Percentiles rank a stretch among this genome's conserved stretches.
phyloP scores from a whole-genome alignment of 768 basidiomycete genomes.

The Naganishia vaughanmartiniae region DNA sequence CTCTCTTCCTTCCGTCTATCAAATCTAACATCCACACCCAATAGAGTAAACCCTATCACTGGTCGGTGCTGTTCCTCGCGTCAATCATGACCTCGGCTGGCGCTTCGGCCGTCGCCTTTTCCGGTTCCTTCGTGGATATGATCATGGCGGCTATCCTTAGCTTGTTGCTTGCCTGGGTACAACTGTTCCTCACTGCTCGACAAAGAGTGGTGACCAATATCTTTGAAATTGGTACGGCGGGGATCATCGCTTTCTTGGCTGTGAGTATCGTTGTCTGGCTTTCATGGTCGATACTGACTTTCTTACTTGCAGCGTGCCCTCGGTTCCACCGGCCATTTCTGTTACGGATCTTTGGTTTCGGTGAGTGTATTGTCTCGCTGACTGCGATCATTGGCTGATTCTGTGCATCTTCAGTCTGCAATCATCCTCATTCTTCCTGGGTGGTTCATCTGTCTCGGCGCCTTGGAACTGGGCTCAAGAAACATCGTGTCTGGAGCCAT shows the following conservation, averaged over 20 bases:
- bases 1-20: not conserved
- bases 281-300: not conserved
- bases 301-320: conserved; percentile 3
- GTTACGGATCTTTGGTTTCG: conserved; percentile 45
- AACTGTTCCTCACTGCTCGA: conserved; percentile 36
- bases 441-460: conserved; percentile 48
- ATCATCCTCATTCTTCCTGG: conserved; percentile 47
- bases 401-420: conserved; percentile 8
- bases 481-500: conserved; percentile 48
- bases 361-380: conserved; percentile 32
- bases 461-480: conserved; percentile 47
- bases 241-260: conserved; percentile 40
- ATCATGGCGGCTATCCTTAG: conserved; percentile 40
- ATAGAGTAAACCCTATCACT: conserved; percentile 31
- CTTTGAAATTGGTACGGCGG: conserved; percentile 44
- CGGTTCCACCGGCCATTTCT: conserved; percentile 34
- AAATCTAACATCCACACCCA: not conserved
- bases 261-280: conserved; percentile 31
- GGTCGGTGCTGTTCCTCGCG: conserved; percentile 35
- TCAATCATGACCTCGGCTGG: conserved; percentile 40
- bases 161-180: conserved; percentile 35
- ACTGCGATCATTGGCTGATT: not conserved
- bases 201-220: conserved; percentile 39
- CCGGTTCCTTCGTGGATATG: conserved; percentile 44
- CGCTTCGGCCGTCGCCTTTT: conserved; percentile 40